phyloP scores from a whole-genome alignment of 192 early-diverging fungal species.

The Helicostylum pulchrum region DNA sequence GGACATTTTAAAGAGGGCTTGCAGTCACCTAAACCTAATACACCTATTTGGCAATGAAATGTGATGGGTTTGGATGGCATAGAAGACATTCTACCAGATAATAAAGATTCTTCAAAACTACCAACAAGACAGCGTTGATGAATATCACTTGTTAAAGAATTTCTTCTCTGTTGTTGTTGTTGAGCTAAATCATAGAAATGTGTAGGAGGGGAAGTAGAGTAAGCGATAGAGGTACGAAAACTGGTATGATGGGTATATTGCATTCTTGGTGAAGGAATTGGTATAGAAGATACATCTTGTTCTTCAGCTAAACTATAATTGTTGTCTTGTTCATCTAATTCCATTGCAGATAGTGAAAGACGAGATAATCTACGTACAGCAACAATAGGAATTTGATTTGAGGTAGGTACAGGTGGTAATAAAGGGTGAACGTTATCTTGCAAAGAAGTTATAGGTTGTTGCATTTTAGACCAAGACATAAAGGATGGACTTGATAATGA shows the following conservation, averaged over 20 bases:
- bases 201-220: slow-evolving; percentile 21
- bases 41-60: slow-evolving; percentile 71
- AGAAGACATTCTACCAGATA: slow-evolving; percentile 74
- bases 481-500: no score
- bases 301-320: not conserved
- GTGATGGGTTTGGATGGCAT: slow-evolving; percentile 69
- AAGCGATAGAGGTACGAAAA: slow-evolving; percentile 9
- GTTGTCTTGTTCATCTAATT: slow-evolving; percentile 12
- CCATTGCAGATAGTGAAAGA: slow-evolving; percentile 28
- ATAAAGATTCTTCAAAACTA: slow-evolving; percentile 67
- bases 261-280: slow-evolving; percentile 25
- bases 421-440: not conserved
- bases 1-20: slow-evolving; percentile 61
- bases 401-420: not conserved
- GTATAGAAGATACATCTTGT: not conserved
- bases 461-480: no score
- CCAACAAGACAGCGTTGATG: slow-evolving; percentile 42
- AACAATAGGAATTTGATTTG: not conserved
- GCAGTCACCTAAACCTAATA: slow-evolving; percentile 55
- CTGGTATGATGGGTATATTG: slow-evolving; percentile 35
- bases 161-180: slow-evolving; percentile 15
- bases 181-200: slow-evolving; percentile 19
- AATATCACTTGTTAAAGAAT: slow-evolving; percentile 18
- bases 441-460: no score
- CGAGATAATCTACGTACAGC: slow-evolving; percentile 25